These are phyloP conservation scores for Alternaria arbusti DNA, from an alignment of 2,329 filamentous ascomycete genomes.

Conservation along the genomic window DNA sequence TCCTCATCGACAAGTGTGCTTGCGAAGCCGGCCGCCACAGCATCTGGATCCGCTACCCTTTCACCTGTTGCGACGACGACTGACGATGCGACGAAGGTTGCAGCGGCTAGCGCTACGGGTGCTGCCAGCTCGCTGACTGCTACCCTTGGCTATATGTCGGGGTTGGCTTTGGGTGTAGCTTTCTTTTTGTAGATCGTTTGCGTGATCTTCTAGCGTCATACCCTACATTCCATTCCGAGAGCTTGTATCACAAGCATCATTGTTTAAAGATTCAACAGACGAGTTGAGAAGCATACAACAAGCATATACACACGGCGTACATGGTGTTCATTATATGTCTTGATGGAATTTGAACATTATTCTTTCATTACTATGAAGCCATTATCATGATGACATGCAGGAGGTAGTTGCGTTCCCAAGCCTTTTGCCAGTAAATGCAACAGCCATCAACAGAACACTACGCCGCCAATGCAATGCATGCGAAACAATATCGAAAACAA, in stretches of 20 bases:
- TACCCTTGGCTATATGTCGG: conserved; percentile 2
- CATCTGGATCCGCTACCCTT: neutral
- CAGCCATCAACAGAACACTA: neutral
- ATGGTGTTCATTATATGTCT: neutral
- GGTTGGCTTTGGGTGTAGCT: neutral
- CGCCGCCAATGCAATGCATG: neutral
- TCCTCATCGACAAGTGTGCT: neutral
- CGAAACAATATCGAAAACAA: neutral
- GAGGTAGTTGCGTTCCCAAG: neutral
- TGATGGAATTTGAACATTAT: neutral
- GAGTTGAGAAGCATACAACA: neutral
- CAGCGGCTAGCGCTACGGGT: conserved; percentile 11
- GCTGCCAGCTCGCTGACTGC: conserved; percentile 3
- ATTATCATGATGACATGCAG: neutral
- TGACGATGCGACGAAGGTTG: conserved; percentile 9
- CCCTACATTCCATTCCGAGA: neutral
- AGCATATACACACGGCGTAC: neutral
- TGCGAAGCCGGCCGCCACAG: conserved; percentile 6
- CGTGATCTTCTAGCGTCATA: neutral
- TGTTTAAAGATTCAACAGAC: neutral
- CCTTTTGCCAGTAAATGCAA: neutral
- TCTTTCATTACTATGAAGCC: neutral
- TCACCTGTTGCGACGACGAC: conserved; percentile 4
- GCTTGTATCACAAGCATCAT: neutral
- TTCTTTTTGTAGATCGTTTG: neutral